Evolutionary conservation across 768 basidiomycete genomes (phyloP), one percentile per base, ranked within the genome.

Genomic region (Mycena amicta): DNA sequence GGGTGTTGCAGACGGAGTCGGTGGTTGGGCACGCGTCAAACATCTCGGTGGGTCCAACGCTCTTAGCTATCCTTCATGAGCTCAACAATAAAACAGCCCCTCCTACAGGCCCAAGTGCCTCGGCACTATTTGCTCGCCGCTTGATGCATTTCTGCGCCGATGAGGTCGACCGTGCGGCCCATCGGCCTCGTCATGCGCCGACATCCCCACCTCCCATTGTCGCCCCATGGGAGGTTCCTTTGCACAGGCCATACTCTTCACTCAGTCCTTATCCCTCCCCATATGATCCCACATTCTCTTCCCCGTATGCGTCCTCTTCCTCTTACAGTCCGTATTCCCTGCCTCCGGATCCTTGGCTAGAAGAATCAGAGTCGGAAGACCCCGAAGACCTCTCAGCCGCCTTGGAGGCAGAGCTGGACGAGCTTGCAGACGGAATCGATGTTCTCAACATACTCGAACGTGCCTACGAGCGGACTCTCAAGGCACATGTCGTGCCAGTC

Each of bases 1-100:
- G 79, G 95, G 95, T 18, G 89, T 98, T 8, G 93, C 95, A 3
- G 95, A 98, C 69, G 95, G 95, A 28, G 95, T 98, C 0, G 95
- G 95, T 0, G 95, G 95, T 0, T 97, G 94, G 95, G 81, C 87
- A 6, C 72, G 77, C 56, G 67, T 71, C 33, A 79, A 66, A 57
- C 71, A 70, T 30, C 63, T 67, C 55, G 70, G 77, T 79, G 65
- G 20, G 74, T 52, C 52, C 26, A 30, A 56, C 39, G 51, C 52
- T 47, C 40, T 30, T 52, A 6, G 59, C 50, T 40, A 50, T 52
- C 51, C 60, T 40, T 40, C 12, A 8, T 22, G 22, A 11, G 33
- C 31, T 45, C 26, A n/a, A 8, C 29, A 41, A 11, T 25, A 11
- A 40, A 70, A 68, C n/a, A 73, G 27, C 25, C 62, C 28, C 61